Evolutionary conservation across 2,329 filamentous ascomycete species (phyloP).

Genomic region (Talaromyces funiculosus): DNA sequence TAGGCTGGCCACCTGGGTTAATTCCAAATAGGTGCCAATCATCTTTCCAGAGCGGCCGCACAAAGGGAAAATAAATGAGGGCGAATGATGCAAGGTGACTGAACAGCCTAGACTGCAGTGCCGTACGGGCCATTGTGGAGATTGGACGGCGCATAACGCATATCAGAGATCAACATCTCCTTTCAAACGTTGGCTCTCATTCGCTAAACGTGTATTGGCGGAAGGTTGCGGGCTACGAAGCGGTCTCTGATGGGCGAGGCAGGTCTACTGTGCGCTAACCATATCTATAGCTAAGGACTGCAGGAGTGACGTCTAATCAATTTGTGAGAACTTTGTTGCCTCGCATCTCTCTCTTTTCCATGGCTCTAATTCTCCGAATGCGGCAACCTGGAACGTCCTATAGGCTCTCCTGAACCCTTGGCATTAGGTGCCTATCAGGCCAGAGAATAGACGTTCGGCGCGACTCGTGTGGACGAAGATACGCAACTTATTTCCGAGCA

Average conservation of each 20-base stretch:
- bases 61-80: background rate
- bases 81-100: background rate
- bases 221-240: background rate
- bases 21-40: constrained; percentile 1
- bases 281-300: background rate
- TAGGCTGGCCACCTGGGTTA: too few relatives aligned
- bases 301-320: constrained; percentile 2
- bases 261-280: background rate
- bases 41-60: background rate
- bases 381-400: background rate
- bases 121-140: constrained; percentile 8
- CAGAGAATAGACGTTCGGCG: background rate
- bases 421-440: background rate
- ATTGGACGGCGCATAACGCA: background rate
- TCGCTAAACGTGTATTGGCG: background rate
- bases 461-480: background rate
- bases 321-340: background rate
- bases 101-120: constrained; percentile 1
- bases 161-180: background rate
- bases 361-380: background rate
- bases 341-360: background rate
- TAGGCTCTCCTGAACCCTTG: background rate
- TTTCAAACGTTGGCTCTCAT: background rate
- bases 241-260: background rate
- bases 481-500: background rate